phyloP scores from a whole-genome alignment of 768 basidiomycete genomes.

The Cyclocybe aegerita region DNA sequence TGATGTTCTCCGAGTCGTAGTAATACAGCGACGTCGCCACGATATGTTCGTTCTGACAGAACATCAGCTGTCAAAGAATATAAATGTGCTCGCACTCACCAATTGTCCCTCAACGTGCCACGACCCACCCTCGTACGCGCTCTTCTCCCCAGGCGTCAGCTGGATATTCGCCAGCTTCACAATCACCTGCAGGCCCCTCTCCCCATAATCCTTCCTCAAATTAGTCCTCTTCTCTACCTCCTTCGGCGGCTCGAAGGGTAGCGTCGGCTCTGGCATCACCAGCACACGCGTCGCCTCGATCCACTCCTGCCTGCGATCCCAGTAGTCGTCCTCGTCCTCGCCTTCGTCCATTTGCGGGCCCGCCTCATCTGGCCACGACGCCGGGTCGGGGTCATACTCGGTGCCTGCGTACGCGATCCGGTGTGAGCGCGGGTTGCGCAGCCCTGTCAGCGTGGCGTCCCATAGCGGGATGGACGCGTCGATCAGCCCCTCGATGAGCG shows the following conservation, averaged over 20 bases:
- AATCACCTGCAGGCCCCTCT: constrained; percentile 20
- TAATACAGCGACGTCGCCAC: constrained; percentile 30
- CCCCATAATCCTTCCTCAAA: constrained; percentile 11
- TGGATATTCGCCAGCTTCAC: constrained; percentile 28
- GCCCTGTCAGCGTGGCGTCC: constrained; percentile 23
- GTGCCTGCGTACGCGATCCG: constrained; percentile 15
- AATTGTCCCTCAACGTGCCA: constrained; percentile 32
- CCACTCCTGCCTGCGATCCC: constrained; percentile 16
- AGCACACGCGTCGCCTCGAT: constrained; percentile 6
- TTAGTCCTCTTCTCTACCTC: constrained; percentile 2
- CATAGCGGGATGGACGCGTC: constrained; percentile 29
- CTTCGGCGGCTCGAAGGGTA: constrained; percentile 3
- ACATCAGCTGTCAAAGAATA: neutral
- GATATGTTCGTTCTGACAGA: constrained; percentile 30
- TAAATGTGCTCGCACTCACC: constrained; percentile 4
- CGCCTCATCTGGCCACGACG: constrained; percentile 10
- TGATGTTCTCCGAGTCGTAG: constrained; percentile 25
- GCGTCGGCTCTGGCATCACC: constrained; percentile 20
- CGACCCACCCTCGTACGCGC: constrained; percentile 21
- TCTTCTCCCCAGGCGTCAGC: constrained; percentile 29
- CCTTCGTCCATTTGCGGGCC: constrained; percentile 14
- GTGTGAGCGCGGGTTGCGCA: neutral
- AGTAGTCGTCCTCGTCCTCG: constrained; percentile 17
- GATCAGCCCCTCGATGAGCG: constrained; percentile 25
- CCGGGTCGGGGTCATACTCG: constrained; percentile 18